Evolutionary conservation across 2,329 filamentous ascomycete genomes (phyloP).

Genomic region (Penicillium decumbens): DNA sequence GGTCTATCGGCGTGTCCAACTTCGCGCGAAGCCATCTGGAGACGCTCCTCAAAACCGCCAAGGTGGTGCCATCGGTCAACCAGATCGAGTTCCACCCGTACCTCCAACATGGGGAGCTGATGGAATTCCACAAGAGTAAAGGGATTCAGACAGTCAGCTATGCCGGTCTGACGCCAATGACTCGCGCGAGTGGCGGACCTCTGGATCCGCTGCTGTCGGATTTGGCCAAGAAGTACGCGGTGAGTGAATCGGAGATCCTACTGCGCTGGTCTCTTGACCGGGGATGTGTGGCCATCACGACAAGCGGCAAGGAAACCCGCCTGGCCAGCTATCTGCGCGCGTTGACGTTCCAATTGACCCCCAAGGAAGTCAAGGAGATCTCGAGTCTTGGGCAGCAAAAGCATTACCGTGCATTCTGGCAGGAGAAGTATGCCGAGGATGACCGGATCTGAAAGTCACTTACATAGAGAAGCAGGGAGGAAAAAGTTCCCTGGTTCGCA

Average conservation of each 20-base stretch:
- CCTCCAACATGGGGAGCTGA: constrained; percentile 42
- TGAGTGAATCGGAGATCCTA: constrained; percentile 53
- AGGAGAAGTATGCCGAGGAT: constrained; percentile 44
- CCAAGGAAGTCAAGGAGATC: constrained; percentile 54
- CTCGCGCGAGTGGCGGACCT: constrained; percentile 53
- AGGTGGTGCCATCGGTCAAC: constrained; percentile 37
- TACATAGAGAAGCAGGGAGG: neutral
- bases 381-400: constrained; percentile 47
- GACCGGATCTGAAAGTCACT: constrained; percentile 30
- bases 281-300: constrained; percentile 56
- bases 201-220: constrained; percentile 49
- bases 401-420: constrained; percentile 52
- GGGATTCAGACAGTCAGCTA: constrained; percentile 44
- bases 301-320: constrained; percentile 56
- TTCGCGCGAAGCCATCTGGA: constrained; percentile 54
- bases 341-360: constrained; percentile 56
- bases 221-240: constrained; percentile 59
- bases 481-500: too few relatives aligned
- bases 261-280: constrained; percentile 60
- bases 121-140: constrained; percentile 40
- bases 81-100: constrained; percentile 44
- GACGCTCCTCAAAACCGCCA: constrained; percentile 46
- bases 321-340: constrained; percentile 55
- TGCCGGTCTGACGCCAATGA: constrained; percentile 46
- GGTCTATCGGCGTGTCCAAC: constrained; percentile 61